phyloP scores from a whole-genome alignment of 2,329 filamentous ascomycete genomes.

The Fusarium paranaense region DNA sequence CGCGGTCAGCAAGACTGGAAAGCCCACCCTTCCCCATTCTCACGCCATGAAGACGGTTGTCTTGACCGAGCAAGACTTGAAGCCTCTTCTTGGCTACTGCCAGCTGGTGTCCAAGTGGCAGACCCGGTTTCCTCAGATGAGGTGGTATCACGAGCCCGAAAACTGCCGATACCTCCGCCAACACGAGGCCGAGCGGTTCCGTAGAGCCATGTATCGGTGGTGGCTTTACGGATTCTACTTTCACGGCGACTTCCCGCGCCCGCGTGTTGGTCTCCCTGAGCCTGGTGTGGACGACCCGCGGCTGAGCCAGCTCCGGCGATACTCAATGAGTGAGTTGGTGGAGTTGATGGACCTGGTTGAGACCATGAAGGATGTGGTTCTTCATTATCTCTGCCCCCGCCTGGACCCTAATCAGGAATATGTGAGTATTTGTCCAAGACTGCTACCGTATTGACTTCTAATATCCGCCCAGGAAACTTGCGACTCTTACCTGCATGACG shows the following conservation, averaged over 20 bases:
- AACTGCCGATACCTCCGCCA: conserved; percentile 57
- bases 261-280: conserved; percentile 52
- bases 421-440: conserved; percentile 44
- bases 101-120: conserved; percentile 54
- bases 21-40: conserved; percentile 3
- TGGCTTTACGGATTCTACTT: conserved; percentile 67
- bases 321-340: conserved; percentile 57
- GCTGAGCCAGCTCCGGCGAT: conserved; percentile 56
- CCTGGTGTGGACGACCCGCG: conserved; percentile 55
- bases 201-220: conserved; percentile 64
- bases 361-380: conserved; percentile 58
- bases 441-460: conserved; percentile 2
- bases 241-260: conserved; percentile 57
- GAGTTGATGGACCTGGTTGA: conserved; percentile 60
- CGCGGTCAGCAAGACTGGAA: conserved; percentile 37
- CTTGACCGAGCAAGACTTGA: conserved; percentile 50
- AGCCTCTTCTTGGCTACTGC: conserved; percentile 50
- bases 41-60: conserved; percentile 40
- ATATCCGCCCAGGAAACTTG: conserved; percentile 27
- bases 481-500: conserved; percentile 39
- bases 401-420: conserved; percentile 52
- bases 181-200: conserved; percentile 59
- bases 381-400: conserved; percentile 60
- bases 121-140: conserved; percentile 55
- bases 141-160: conserved; percentile 60